Conservation (phyloP, 208 protist species). For the Acanthamoeba triangularis region DNA sequence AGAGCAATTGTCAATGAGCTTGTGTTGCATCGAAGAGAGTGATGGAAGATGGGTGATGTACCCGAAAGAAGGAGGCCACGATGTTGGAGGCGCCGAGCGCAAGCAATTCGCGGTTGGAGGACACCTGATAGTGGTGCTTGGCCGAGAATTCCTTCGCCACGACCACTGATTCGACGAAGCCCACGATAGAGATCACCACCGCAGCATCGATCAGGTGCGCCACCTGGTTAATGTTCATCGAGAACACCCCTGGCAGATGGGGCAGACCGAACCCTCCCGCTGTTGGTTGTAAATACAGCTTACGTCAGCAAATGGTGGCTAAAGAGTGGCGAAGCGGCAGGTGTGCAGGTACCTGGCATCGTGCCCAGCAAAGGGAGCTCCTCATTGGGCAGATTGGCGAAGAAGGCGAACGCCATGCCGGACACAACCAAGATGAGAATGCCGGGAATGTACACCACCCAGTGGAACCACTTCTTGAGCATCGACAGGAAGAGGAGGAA, state of each 20-base stretch:
- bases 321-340: too few species aligned
- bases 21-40: background rate
- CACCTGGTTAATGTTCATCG: background rate
- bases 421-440: background rate
- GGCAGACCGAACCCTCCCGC: background rate
- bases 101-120: conserved; percentile 16
- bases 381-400: background rate
- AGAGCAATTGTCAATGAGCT: too few species aligned
- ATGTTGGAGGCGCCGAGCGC: conserved; percentile 34
- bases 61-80: conserved; percentile 20
- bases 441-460: conserved; percentile 12
- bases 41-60: background rate
- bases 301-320: too few species aligned
- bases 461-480: background rate
- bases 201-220: conserved; percentile 4
- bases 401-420: background rate
- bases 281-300: background rate
- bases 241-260: background rate
- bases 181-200: conserved; percentile 42
- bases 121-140: conserved; percentile 54
- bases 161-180: conserved; percentile 38
- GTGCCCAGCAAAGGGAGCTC: conserved; percentile 4
- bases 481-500: background rate
- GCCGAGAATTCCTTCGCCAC: conserved; percentile 46
- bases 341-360: conserved; percentile 49